Base-by-base conservation (phyloP, 768 basidiomycete genomes). In the Coprinopsis strossmayeri region DNA sequence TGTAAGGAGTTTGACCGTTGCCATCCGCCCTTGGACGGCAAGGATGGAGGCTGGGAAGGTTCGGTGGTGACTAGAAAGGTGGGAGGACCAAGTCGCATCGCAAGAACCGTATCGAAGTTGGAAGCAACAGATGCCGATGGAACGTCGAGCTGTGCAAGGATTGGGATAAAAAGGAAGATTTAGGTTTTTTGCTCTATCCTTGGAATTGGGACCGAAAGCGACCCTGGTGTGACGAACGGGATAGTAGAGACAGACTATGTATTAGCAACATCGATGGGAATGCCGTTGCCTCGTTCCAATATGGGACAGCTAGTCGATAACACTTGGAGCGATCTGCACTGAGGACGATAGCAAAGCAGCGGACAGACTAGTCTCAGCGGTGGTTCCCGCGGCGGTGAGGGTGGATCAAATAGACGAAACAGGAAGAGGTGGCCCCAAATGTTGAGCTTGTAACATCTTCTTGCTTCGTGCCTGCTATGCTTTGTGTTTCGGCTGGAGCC, bases 401-500 rank as follows among this genome's bases (percentile, higher is more conserved):
- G 5, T 21, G 40, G 9, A 42, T 42, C 40, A 42, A 42, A 42
- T 38, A 23, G 5, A 42, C 18, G 40, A 26, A 26, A 21, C 4
- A 17, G 40, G 40, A 42, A 23, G 9, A 20, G 24, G 18, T 42
- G 40, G 7, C 37, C 37, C 37, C 37, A 18, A 21, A 38, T 15
- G 20, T 21, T 38, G 17, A 38, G 37, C 37, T 38, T 38, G 18
- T 42, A 18, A 5, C 10, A 11, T 42, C 40, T 5, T 42, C 40
- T 20, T 42, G 24, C 18, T 5, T 24, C 40, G 9, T 20, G 5
- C 23, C 24, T 9, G 18, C 9, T 42, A 5, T 18, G 9, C 40
- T 42, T 42, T 42, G 40, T 42, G 15, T 24, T 42, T 42, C 40
- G 40, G 40, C 5, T 21, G 40, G 40, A 21, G 40, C 40, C 40